Evolutionary conservation across 2,329 filamentous ascomycete species (phyloP), one percentile per base, ranked within the genome.

Genomic region (Penicillium sp.): DNA sequence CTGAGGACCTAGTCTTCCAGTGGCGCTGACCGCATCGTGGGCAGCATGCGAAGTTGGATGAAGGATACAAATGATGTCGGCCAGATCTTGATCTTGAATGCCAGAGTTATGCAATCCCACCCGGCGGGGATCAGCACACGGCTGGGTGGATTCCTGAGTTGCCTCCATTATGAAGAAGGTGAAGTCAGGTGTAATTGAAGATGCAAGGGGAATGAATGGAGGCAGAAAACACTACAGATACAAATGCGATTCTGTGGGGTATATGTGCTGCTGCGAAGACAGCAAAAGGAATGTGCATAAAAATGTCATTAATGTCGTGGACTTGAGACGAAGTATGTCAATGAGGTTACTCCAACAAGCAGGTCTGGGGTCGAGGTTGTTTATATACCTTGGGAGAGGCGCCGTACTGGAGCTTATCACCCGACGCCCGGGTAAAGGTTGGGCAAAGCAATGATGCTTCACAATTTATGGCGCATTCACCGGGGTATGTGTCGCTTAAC

Each of bases 1-100:
- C 53, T 86, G 79, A 4, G 81, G 82, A n/a, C 74, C 71, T 7
- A 66, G 60, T 9, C 74, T 60, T 10, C 82, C 79, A 18, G 84
- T 84, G 2, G 78, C 73, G 39, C 78, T 74, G n/a, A 93, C 85
- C 63, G 92, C 89, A 59, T 79, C 78, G 59, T 87, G 86, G 18
- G 93, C 90, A 19, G 83, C 82, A 36, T 84, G 79, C 2, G 91
- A 90, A 61, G 84, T 84, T 10, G 93, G 92, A 63, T 95, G 86
- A 27, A 97, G 81, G 53, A 97, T 85, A 74, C 91, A 95, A 61
- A 96, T 84, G 63, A 97, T 90, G 74, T 97, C 92, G 58, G 90
- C 84, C 46, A 94, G 83, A 70, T 96, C 92, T 61, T 89, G 83
- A 62, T 92, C 87, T 49, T 83, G 87, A 57, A 97, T 85, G 52